These are phyloP conservation scores for Tetradesmus obliquus DNA, from an alignment of 139 green algal species.

Conservation along the genomic window DNA sequence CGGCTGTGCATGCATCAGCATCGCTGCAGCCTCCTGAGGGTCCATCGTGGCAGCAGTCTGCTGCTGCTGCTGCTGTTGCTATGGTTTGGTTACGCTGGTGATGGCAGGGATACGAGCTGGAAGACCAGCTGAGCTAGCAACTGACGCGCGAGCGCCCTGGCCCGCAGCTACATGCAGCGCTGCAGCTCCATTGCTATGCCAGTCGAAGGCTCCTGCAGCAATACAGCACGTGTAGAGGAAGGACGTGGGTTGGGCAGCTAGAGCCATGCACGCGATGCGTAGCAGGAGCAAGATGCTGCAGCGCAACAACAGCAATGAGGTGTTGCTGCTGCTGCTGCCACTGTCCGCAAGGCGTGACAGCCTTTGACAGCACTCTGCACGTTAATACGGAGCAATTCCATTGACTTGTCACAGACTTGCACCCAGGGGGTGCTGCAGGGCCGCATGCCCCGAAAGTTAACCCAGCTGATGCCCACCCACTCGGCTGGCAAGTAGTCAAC, in stretches of 20 bases:
- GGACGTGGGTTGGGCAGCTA: not conserved
- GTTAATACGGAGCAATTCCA: not conserved
- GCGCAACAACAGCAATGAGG: not conserved
- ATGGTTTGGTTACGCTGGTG: not conserved
- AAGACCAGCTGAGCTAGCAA: not conserved
- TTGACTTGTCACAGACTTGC: not conserved
- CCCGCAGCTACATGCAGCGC: not conserved
- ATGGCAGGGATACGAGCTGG: not conserved
- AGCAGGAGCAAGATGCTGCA: not conserved
- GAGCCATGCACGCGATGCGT: not conserved
- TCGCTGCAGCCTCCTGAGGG: not conserved
- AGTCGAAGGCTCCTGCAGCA: not conserved
- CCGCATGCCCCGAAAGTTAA: not conserved
- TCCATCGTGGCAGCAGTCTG: not conserved
- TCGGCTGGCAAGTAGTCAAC: not conserved
- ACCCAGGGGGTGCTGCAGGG: not conserved
- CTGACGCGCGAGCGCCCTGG: not conserved
- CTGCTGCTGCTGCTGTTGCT: not conserved
- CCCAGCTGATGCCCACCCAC: not conserved
- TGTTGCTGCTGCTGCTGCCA: not conserved
- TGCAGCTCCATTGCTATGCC: not conserved
- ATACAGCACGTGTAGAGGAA: not conserved
- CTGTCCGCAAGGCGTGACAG: not conserved
- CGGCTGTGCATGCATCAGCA: not conserved
- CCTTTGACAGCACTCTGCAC: not conserved